These are phyloP conservation scores for Friedmanniomyces endolithicus DNA, from an alignment of 495 filamentous ascomycete species.

Conservation along the genomic window DNA sequence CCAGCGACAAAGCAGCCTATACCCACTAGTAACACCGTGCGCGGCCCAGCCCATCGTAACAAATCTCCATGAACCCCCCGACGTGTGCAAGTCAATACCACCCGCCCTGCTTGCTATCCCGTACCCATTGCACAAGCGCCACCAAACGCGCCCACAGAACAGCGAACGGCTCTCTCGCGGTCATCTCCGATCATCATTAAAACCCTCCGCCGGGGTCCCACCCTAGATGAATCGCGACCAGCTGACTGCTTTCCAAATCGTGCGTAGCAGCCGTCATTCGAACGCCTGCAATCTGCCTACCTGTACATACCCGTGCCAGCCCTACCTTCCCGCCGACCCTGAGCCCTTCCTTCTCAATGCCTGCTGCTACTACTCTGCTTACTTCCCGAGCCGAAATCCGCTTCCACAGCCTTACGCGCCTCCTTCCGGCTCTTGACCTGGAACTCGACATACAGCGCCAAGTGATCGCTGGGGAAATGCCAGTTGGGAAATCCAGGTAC, in stretches of 20 bases:
- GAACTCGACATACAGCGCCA: constrained; percentile 86
- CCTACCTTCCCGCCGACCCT: neutral
- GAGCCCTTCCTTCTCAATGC: neutral
- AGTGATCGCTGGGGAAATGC: constrained; percentile 94
- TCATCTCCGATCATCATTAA: neutral
- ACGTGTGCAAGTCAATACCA: neutral
- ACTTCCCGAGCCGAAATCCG: constrained; percentile 42
- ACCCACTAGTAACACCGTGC: neutral
- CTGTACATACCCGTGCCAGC: neutral
- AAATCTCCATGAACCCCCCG: neutral
- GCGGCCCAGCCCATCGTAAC: neutral
- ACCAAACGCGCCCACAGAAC: neutral
- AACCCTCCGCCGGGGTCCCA: neutral
- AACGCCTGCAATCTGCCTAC: neutral
- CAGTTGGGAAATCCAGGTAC: constrained; percentile 95
- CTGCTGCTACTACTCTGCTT: neutral
- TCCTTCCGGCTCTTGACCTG: constrained; percentile 77
- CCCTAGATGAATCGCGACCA: neutral
- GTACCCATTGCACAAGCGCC: neutral
- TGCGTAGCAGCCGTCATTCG: neutral
- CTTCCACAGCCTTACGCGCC: constrained; percentile 49
- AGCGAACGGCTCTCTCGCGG: neutral
- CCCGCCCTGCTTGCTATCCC: neutral
- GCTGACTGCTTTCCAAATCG: neutral
- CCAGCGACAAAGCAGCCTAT: neutral